These are phyloP conservation scores for Yamadazyma pseudoaaseri DNA, from an alignment of 1,139 yeast species.

Conservation along the genomic window DNA sequence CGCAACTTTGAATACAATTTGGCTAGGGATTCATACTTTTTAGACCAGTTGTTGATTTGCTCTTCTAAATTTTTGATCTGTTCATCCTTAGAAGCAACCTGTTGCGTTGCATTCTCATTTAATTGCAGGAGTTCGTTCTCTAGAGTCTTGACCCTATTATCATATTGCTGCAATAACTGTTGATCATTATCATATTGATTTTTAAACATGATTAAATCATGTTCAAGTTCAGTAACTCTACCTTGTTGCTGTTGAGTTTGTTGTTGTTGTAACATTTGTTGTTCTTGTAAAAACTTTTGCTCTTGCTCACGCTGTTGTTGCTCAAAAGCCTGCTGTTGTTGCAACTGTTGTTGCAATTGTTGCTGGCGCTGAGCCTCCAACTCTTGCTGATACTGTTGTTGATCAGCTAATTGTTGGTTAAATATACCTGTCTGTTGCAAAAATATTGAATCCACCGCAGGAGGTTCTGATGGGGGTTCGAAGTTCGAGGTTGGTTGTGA, in stretches of 20 bases:
- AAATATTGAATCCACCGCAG: slow-evolving; percentile 41
- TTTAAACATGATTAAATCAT: slow-evolving; percentile 71
- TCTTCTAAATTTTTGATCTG: slow-evolving; percentile 68
- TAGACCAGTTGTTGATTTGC: slow-evolving; percentile 77
- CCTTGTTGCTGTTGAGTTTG: slow-evolving; percentile 77
- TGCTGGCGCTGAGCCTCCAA: slow-evolving; percentile 45
- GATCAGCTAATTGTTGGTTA: slow-evolving; percentile 58
- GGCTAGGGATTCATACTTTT: slow-evolving; percentile 86
- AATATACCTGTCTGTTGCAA: slow-evolving; percentile 51
- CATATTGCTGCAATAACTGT: slow-evolving; percentile 81
- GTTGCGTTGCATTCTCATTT: slow-evolving; percentile 68
- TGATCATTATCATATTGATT: slow-evolving; percentile 90
- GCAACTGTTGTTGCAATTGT: slow-evolving; percentile 48
- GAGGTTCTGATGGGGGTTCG: slow-evolving; percentile 31
- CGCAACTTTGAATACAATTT: slow-evolving; percentile 87
- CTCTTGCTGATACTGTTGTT: slow-evolving; percentile 66
- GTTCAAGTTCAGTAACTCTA: slow-evolving; percentile 76
- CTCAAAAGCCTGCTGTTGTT: slow-evolving; percentile 63
- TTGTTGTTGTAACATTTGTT: slow-evolving; percentile 67
- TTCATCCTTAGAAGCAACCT: slow-evolving; percentile 76
- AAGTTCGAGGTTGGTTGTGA: slow-evolving; percentile 34
- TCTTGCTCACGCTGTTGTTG: slow-evolving; percentile 74
- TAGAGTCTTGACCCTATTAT: slow-evolving; percentile 76
- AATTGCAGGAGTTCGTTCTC: slow-evolving; percentile 70
- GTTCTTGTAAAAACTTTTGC: slow-evolving; percentile 42